These are phyloP conservation scores for Brettanomyces nanus DNA, from an alignment of 805 yeast genomes.

Conservation along the genomic window DNA sequence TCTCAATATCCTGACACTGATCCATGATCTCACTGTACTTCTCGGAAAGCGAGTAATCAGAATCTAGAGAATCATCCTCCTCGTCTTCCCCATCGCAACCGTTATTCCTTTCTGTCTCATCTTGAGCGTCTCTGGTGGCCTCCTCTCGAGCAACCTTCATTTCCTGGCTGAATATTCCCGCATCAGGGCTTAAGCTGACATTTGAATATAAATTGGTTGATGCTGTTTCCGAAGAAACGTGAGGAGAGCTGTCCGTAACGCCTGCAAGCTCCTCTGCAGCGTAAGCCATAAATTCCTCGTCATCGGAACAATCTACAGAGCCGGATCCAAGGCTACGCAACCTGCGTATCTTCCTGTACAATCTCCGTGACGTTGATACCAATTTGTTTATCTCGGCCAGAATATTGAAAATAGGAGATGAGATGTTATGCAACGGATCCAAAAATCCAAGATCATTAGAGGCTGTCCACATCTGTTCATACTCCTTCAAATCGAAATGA, in stretches of 20 bases:
- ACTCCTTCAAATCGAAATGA: slow-evolving; percentile 54
- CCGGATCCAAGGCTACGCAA: slow-evolving; percentile 13
- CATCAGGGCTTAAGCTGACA: slow-evolving; percentile 4
- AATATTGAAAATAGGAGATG: slow-evolving; percentile 56
- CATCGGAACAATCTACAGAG: slow-evolving; percentile 6
- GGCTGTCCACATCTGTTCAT: slow-evolving; percentile 40
- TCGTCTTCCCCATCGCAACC: slow-evolving; percentile 7
- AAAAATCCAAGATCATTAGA: slow-evolving; percentile 35
- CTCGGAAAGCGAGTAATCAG: background rate
- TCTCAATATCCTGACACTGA: slow-evolving; percentile 35
- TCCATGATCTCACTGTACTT: slow-evolving; percentile 27
- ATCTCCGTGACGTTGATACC: slow-evolving; percentile 42
- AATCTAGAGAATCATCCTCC: background rate
- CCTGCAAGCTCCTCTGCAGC: slow-evolving; percentile 5
- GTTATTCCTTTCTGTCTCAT: slow-evolving; percentile 5
- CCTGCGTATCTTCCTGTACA: slow-evolving; percentile 18
- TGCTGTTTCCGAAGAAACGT: slow-evolving; percentile 12
- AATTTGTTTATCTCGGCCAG: slow-evolving; percentile 63
- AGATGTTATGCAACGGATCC: slow-evolving; percentile 68
- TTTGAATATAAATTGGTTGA: slow-evolving; percentile 10
- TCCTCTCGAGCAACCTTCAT: background rate
- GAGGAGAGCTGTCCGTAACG: slow-evolving; percentile 12
- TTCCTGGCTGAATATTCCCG: slow-evolving; percentile 1
- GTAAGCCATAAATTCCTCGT: slow-evolving; percentile 5
- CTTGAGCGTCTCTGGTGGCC: background rate